These are phyloP conservation scores for Lachnellula hyalina DNA, from an alignment of 2,329 filamentous ascomycete species.

Conservation along the genomic window DNA sequence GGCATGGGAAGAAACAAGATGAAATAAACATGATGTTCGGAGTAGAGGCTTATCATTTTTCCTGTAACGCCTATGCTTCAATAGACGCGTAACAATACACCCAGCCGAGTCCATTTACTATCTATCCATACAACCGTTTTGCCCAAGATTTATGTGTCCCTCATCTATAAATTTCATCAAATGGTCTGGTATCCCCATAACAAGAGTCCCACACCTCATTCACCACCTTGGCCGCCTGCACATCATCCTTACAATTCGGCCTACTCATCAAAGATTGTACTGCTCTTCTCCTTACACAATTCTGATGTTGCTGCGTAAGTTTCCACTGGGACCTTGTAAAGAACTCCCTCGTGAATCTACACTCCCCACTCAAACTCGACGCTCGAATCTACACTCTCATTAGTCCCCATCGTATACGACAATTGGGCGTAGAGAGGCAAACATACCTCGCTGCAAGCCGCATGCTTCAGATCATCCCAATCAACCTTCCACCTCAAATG, in stretches of 20 bases:
- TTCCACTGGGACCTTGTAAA: conserved; percentile 81
- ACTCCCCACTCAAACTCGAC: conserved; percentile 88
- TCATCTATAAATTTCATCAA: conserved; percentile 91
- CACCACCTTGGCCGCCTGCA: conserved; percentile 80
- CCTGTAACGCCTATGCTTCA: conserved; percentile 28
- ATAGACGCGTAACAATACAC: conserved; percentile 19
- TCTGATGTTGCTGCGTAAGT: conserved; percentile 86
- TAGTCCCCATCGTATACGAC: conserved; percentile 10
- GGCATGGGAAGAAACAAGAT: conserved; percentile 11
- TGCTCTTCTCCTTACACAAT: conserved; percentile 80
- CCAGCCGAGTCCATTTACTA: conserved; percentile 8
- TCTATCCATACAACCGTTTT: conserved; percentile 18
- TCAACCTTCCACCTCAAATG: conserved; percentile 88
- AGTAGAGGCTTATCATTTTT: conserved; percentile 28
- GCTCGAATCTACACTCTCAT: conserved; percentile 67
- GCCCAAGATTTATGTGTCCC: conserved; percentile 5
- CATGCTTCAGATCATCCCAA: conserved; percentile 75
- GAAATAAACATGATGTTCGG: conserved; percentile 22
- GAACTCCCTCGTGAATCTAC: conserved; percentile 81
- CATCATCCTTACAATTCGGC: conserved; percentile 76
- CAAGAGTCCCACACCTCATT: conserved; percentile 99
- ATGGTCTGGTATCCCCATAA: conserved; percentile 88
- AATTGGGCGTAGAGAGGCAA: neutral
- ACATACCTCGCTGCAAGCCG: conserved; percentile 84
- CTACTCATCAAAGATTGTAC: conserved; percentile 73